Evolutionary conservation across 805 yeast genomes (phyloP).

Genomic region (Scheffersomyces lignosus): DNA sequence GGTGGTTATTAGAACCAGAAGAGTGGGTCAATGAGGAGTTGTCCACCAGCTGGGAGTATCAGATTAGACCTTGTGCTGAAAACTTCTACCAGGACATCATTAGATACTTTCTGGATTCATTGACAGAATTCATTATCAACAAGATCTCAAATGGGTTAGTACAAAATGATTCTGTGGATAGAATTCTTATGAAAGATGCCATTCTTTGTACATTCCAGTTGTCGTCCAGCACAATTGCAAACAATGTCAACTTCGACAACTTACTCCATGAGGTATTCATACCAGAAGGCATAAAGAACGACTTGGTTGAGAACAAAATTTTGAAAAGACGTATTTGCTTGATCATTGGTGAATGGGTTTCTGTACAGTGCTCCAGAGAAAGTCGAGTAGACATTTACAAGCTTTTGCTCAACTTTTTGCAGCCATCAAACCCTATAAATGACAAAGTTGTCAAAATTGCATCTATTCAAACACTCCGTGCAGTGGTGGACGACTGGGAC

Average conservation of each 20-base stretch:
- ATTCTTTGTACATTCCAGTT: slow-evolving; percentile 81
- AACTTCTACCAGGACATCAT: slow-evolving; percentile 77
- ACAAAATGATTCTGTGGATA: slow-evolving; percentile 34
- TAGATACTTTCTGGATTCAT: slow-evolving; percentile 55
- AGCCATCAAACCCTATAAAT: slow-evolving; percentile 43
- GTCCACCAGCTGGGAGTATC: slow-evolving; percentile 76
- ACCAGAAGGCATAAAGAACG: slow-evolving; percentile 59
- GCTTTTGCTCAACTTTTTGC: slow-evolving; percentile 52
- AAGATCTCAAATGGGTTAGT: slow-evolving; percentile 51
- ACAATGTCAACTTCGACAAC: slow-evolving; percentile 66
- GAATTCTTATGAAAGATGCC: slow-evolving; percentile 72
- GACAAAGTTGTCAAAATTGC: slow-evolving; percentile 84
- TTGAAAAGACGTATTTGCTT: slow-evolving; percentile 76
- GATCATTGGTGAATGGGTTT: slow-evolving; percentile 79
- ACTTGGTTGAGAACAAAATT: slow-evolving; percentile 52
- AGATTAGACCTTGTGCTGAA: slow-evolving; percentile 84
- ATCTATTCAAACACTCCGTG: slow-evolving; percentile 66
- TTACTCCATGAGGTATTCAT: slow-evolving; percentile 58
- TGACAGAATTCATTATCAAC: slow-evolving; percentile 55
- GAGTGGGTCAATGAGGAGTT: slow-evolving; percentile 88
- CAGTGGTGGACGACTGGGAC: slow-evolving; percentile 82
- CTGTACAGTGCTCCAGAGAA: slow-evolving; percentile 60
- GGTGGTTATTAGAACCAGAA: slow-evolving; percentile 86
- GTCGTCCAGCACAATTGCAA: slow-evolving; percentile 64
- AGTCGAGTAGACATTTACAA: slow-evolving; percentile 60